These are phyloP conservation scores for Penicillium brevicompactum DNA, from an alignment of 2,329 filamentous ascomycete species.

Conservation along the genomic window DNA sequence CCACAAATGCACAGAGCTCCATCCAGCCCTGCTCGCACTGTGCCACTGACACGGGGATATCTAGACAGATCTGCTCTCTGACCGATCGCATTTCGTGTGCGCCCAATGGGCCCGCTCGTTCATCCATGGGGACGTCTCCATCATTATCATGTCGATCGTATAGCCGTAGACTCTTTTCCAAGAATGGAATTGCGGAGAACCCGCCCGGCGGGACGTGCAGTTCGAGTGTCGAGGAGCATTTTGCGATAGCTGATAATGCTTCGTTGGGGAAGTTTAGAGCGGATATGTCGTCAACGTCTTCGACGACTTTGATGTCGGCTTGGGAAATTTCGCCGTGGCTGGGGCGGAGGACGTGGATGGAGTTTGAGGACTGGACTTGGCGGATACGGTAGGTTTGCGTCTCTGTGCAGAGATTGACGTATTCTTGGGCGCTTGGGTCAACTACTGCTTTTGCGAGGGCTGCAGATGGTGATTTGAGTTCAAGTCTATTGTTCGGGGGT, in stretches of 20 bases:
- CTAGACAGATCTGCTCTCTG: conserved; percentile 46
- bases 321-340: conserved; percentile 35
- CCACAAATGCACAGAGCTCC: conserved; percentile 57
- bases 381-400: conserved; percentile 61
- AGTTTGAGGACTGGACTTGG: conserved; percentile 68
- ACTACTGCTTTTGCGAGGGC: conserved; percentile 31
- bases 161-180: conserved; percentile 33
- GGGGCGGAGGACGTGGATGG: conserved; percentile 57
- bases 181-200: conserved; percentile 32
- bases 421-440: conserved; percentile 34
- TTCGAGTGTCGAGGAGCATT: conserved; percentile 50
- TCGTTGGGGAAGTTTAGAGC: conserved; percentile 29
- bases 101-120: conserved; percentile 26
- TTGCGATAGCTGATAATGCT: conserved; percentile 45
- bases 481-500: conserved; percentile 32
- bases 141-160: conserved; percentile 31
- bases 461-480: conserved; percentile 45
- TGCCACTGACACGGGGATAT: conserved; percentile 55
- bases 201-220: conserved; percentile 39
- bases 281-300: conserved; percentile 20
- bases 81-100: conserved; percentile 28
- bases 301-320: conserved; percentile 33
- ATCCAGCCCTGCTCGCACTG: conserved; percentile 56
- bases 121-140: conserved; percentile 20
- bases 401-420: conserved; percentile 61